Base-by-base conservation (phyloP, 805 yeast species). In the Blastobotrys muscicola region DNA sequence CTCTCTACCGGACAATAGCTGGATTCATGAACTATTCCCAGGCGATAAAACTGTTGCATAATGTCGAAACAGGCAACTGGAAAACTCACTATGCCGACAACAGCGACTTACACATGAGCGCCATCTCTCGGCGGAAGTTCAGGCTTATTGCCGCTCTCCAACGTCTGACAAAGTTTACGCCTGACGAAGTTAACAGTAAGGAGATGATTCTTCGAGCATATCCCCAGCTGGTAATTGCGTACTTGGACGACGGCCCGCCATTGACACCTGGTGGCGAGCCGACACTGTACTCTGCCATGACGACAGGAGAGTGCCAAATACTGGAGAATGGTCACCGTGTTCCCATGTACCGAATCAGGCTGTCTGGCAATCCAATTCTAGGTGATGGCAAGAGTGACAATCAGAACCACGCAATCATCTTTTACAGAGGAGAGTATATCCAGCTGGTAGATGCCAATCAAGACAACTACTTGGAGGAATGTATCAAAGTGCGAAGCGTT, bases 11-110 rank as follows among this genome's bases (percentile, higher is more conserved):
- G 67, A 92, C 98, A 39, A 90, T 90, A 42, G 85, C 96, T 44
- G 98, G 98, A 59, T 92, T 90, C 71, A 90, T 90, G 98, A 92
- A 90, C 70, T 90, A 90, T 64, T 83, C 96, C 29, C 82, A 96
- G 66, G 97, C 98, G 29, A 86, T 90, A 59, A 92, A 89, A 66
- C 70, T 90, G 57, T 72, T 90, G 47, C 87, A 86, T 71, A 82
- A 94, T 69, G 94, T 92, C 57, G 97, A 92, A 66, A 85, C 85
- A 65, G 94, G 94, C 37, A 95, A 85, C 64, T 20, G 26, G 26
- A 20, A 20, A 20, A 20, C 80, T 86, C 63, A 94, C 26, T 20
- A 20, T 20, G 26, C 4, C 26, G 26, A 20, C 6, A 20, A 20
- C 26, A 20, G 26, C 26, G 26, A 20, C 26, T 20, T 20, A 6